Conservation (phyloP, 2,329 filamentous ascomycete species). For the Lomentospora prolificans region DNA sequence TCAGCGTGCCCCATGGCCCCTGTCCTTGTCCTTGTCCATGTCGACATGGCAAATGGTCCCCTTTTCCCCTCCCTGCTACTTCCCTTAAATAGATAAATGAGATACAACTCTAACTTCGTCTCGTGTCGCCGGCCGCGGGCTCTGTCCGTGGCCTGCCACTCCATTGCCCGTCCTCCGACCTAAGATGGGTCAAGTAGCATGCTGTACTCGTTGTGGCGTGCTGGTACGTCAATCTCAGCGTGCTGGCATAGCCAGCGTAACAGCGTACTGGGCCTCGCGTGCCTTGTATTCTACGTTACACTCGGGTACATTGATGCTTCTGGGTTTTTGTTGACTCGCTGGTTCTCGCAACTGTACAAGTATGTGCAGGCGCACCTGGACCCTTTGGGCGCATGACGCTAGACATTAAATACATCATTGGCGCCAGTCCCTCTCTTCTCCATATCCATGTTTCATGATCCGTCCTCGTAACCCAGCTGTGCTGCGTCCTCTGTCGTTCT, state of each 20-base stretch:
- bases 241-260: not conserved
- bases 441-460: conserved; percentile 2
- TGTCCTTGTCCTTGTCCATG: not conserved
- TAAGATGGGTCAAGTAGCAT: not conserved
- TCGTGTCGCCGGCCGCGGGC: not conserved
- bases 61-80: not conserved
- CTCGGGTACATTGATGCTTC: conserved; percentile 1
- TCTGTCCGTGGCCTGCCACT: too few species aligned
- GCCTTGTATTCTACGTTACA: not conserved
- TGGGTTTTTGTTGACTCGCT: too few species aligned
- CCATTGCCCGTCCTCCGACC: not conserved
- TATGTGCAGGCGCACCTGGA: not conserved
- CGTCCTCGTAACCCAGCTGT: conserved; percentile 1
- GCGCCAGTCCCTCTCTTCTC: not conserved
- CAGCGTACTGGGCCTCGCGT: not conserved
- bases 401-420: conserved; percentile 8
- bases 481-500: not conserved
- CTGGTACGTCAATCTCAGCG: not conserved
- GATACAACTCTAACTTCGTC: not conserved
- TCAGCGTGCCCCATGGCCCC: not conserved
- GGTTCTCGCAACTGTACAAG: not conserved
- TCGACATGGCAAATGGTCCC: not conserved
- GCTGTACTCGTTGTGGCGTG: not conserved
- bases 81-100: conserved; percentile 1
- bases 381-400: conserved; percentile 5